Base-by-base conservation (phyloP, 2,329 filamentous ascomycete genomes). In the Emericellopsis atlantica region DNA sequence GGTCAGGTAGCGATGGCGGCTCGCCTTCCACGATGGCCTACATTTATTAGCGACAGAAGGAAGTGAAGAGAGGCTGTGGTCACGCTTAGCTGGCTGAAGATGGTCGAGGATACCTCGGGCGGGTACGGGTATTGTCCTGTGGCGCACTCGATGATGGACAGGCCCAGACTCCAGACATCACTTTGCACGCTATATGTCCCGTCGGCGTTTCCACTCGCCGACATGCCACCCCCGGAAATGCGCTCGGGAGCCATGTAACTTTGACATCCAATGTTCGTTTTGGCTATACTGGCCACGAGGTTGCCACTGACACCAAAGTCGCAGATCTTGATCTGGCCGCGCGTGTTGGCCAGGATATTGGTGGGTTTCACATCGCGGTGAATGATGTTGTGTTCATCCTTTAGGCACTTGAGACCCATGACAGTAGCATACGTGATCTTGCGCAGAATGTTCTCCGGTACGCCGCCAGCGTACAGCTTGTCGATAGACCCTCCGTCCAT, bases 401-500 rank as follows among this genome's bases (percentile, higher is more conserved):
- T 98, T 45, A 98, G 66, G 16, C 81, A 80, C 65, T 94, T 96
- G 46, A 98, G 69, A 1, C 92, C 92, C 73, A 89, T 85, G 6
- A 92, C 79, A 1, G 92, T 95, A 16, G 84, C 82, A 47, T 92
- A 76, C 0, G 90, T 88, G 47, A 98, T 92, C 59, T 95, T 96
- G 41, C 81, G 79, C 40, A 98, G 66, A 0, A 98, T 81, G 34
- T 76, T 76, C 58, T 98, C 92, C 0, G 92, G 88, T 9, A 98
- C 81, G 36, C 92, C 92, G 44, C 89, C 86, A 10, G 75, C 75
- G 58, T 98, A 98, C 11, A 98, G 66, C 60, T 95, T 95, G 69
- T 98, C 92, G 55, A 96, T 89, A 32, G 89, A 96, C 7, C 92
- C 92, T 37, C 92, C 92, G 56, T 98, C 89, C 92, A 98, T 98